phyloP scores from a whole-genome alignment of 208 protist species.

The Acanthamoeba sp. region DNA sequence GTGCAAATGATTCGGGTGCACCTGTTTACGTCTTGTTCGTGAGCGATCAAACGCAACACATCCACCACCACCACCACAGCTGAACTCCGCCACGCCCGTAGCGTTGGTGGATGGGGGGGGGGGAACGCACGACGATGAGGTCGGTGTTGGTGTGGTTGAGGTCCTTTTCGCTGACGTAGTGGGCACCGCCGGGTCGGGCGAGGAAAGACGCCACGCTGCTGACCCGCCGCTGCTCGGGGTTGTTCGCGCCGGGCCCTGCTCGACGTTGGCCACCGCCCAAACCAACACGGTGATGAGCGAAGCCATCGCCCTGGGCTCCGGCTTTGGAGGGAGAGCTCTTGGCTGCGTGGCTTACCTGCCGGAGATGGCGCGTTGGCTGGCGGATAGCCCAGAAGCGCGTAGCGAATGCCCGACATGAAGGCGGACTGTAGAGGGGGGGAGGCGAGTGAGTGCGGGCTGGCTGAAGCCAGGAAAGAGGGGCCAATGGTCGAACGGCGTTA shows the following conservation, averaged over 20 bases:
- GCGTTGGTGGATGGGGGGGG: not conserved
- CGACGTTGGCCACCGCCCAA: too few relatives aligned
- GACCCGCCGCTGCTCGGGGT: not conserved
- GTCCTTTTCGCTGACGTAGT: conserved; percentile 55
- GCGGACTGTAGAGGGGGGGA: not conserved
- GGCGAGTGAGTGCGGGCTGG: not conserved
- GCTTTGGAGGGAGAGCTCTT: too few relatives aligned
- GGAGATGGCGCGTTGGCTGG: not conserved
- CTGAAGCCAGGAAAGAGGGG: not conserved
- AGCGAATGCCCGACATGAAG: conserved; percentile 45
- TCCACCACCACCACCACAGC: not conserved
- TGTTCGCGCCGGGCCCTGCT: not conserved
- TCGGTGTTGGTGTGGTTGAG: not conserved
- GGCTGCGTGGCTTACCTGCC: not conserved
- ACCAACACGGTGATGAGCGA: too few relatives aligned
- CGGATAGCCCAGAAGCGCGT: conserved; percentile 48
- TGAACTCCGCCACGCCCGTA: too few relatives aligned
- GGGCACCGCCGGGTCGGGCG: not conserved
- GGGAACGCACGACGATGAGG: conserved; percentile 37
- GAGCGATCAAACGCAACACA: not conserved
- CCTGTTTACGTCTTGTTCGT: not conserved
- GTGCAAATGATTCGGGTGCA: conserved; percentile 37
- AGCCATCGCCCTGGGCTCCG: too few relatives aligned
- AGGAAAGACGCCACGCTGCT: not conserved
- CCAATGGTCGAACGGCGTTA: not conserved